Conservation (phyloP, 495 filamentous ascomycete species). For the Penicillium paxilli region DNA sequence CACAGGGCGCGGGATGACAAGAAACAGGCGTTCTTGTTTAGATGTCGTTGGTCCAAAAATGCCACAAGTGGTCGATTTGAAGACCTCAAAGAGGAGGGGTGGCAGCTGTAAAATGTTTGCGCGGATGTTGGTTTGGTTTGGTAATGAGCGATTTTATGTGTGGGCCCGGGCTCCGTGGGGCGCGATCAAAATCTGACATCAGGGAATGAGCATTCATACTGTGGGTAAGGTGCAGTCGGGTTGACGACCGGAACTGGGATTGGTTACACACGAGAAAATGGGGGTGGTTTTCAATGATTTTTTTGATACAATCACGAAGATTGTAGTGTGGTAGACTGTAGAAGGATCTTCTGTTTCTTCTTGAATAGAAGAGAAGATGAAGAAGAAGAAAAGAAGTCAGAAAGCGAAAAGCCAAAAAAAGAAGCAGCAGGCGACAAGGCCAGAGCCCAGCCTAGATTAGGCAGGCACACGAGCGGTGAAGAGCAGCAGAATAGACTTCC, state of each 20-base stretch:
- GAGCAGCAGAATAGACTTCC: slow-evolving; percentile 14
- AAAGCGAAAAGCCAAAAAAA: background rate
- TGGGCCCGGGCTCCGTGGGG: slow-evolving; percentile 30
- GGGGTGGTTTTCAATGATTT: no score
- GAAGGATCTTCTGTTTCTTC: no score
- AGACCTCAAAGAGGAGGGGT: slow-evolving; percentile 12
- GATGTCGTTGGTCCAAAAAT: slow-evolving; percentile 3
- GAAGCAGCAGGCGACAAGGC: background rate
- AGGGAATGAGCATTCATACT: slow-evolving; percentile 10
- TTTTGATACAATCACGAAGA: no score
- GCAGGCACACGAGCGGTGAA: slow-evolving; percentile 19
- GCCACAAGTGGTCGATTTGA: slow-evolving; percentile 8
- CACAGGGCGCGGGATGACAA: slow-evolving; percentile 2
- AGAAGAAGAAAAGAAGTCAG: background rate
- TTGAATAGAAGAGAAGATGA: background rate
- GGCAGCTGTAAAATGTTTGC: slow-evolving; percentile 25
- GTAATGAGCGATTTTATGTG: slow-evolving; percentile 33
- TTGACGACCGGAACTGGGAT: background rate
- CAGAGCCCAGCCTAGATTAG: background rate
- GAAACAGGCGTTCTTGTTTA: slow-evolving; percentile 1
- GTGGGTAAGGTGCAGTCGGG: background rate
- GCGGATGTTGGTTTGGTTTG: slow-evolving; percentile 16
- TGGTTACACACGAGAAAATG: slow-evolving; percentile 7
- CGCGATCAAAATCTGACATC: slow-evolving; percentile 32
- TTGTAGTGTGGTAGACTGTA: no score